Conservation (phyloP, 352 stramenopile genomes). For the Phytophthora pini region DNA sequence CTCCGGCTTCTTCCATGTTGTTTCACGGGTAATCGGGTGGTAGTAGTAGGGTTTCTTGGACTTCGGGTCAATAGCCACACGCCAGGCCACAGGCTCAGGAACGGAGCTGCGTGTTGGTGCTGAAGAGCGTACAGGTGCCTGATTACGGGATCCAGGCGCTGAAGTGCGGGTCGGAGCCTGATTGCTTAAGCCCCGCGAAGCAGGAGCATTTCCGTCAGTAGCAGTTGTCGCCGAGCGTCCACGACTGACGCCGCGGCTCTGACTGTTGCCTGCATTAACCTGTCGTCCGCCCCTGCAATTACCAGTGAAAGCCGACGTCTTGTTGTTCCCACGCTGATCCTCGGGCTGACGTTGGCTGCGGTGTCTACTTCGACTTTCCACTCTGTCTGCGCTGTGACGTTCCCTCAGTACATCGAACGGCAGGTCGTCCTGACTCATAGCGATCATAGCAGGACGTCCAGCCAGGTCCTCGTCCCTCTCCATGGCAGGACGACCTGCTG, state of each 20-base stretch:
- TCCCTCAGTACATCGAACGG: constrained; percentile 22
- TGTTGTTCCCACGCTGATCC: constrained; percentile 32
- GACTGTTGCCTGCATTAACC: constrained; percentile 16
- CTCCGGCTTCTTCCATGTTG: constrained; percentile 96
- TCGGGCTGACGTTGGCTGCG: constrained; percentile 19
- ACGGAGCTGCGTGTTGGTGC: constrained; percentile 16
- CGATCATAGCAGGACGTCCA: constrained; percentile 37
- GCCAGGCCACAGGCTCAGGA: constrained; percentile 62
- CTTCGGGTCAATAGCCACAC: constrained; percentile 80
- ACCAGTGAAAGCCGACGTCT: constrained; percentile 2
- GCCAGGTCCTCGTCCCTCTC: constrained; percentile 27
- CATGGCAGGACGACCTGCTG: background rate
- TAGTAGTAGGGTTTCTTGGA: constrained; percentile 97
- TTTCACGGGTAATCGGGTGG: constrained; percentile 95
- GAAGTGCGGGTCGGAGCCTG: constrained; percentile 6
- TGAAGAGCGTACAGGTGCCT: constrained; percentile 7
- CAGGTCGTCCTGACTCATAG: constrained; percentile 39
- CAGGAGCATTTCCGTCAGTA: background rate
- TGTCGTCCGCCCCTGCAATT: constrained; percentile 17
- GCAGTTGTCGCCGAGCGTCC: constrained; percentile 13
- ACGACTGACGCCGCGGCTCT: constrained; percentile 22
- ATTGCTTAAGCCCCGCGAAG: background rate
- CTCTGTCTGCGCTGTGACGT: constrained; percentile 7
- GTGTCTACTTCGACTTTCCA: constrained; percentile 13
- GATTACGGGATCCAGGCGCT: background rate